Base-by-base conservation (phyloP, 805 yeast species). In the Debaryomyces castellii region DNA sequence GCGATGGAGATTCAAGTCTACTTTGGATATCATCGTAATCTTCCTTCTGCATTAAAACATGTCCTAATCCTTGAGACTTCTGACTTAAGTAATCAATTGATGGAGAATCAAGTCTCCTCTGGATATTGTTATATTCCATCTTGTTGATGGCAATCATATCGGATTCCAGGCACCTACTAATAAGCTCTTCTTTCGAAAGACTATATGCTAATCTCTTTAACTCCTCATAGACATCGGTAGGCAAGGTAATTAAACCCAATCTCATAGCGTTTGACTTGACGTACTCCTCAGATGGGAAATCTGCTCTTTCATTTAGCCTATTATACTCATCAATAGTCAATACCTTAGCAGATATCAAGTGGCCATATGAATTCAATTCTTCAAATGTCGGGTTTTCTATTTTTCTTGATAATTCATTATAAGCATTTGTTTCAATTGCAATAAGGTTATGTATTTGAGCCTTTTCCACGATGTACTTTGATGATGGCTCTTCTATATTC, bases 1-100 rank as follows among this genome's bases (percentile, higher is more conserved):
- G 51, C 10, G 67, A 55, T 4, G 81, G 79, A 9, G 56, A 48
- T 2, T 56, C 57, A 17, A 49, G 30, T 6, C 30, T 48, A 12
- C 36, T 49, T 25, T 54, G 39, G 20, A 59, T 41, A 1, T 45
- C 40, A 3, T 53, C 52, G 10, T 46, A 44, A 27, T 55, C 51
- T 14, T 41, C 41, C 8, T 25, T 16, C n/a, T 51, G 48, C n/a
- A 55, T 24, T 3, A 50, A 20, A 7, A 53, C 54, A 35, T 48
- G 51, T 33, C 43, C 39, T 37, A 33, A 39, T 6, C 7, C 21
- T n/a, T 32, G 40, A 17, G 54, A 55, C 41, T 45, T 48, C 3
- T 41, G 34, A n/a, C 16, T 32, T 17, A 53, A 47, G 20, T 58
- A 53, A 6, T 57, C 56, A 6, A 62, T 24, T 3, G 53, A 50